phyloP scores from a whole-genome alignment of 352 stramenopile species.

The Globisporangium irregulare region DNA sequence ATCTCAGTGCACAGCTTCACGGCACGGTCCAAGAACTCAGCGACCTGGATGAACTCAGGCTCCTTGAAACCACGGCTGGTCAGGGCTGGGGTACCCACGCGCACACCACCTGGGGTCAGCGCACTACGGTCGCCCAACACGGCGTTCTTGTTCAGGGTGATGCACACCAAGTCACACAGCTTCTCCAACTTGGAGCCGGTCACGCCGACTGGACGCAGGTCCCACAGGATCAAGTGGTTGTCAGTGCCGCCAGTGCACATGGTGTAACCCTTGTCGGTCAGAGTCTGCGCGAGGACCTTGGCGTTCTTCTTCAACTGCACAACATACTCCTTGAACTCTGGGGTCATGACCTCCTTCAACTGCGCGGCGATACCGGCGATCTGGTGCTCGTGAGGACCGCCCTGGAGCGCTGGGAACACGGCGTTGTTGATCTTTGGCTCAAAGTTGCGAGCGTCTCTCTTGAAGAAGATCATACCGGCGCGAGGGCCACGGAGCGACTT shows the following conservation, averaged over 20 bases:
- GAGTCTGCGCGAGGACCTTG: conserved; percentile 87
- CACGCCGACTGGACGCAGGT: conserved; percentile 93
- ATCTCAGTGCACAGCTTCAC: conserved; percentile 94
- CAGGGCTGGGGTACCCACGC: conserved; percentile 95
- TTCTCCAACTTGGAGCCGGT: conserved; percentile 99
- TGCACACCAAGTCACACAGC: conserved; percentile 95
- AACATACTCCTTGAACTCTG: conserved; percentile 97
- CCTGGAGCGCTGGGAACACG: conserved; percentile 98
- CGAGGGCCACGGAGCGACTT: conserved; percentile 97
- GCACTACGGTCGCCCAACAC: conserved; percentile 96
- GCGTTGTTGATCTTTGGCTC: conserved; percentile 96
- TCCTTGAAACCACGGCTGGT: conserved; percentile 98
- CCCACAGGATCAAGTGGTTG: conserved; percentile 99
- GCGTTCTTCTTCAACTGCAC: conserved; percentile 95
- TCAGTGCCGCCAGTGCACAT: conserved; percentile 98
- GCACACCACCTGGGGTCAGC: conserved; percentile 93
- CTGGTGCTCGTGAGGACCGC: conserved; percentile 97
- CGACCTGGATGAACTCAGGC: conserved; percentile 95
- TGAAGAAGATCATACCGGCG: conserved; percentile 99
- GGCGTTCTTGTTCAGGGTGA: conserved; percentile 99
- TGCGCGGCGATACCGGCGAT: conserved; percentile 98
- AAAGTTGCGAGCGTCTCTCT: conserved; percentile 93
- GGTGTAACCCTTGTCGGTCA: conserved; percentile 93
- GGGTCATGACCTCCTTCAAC: conserved; percentile 96
- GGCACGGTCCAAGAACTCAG: conserved; percentile 94